These are phyloP conservation scores for Rubus parviflorus DNA, from an alignment of 306 rosid genomes.

Conservation along the genomic window DNA sequence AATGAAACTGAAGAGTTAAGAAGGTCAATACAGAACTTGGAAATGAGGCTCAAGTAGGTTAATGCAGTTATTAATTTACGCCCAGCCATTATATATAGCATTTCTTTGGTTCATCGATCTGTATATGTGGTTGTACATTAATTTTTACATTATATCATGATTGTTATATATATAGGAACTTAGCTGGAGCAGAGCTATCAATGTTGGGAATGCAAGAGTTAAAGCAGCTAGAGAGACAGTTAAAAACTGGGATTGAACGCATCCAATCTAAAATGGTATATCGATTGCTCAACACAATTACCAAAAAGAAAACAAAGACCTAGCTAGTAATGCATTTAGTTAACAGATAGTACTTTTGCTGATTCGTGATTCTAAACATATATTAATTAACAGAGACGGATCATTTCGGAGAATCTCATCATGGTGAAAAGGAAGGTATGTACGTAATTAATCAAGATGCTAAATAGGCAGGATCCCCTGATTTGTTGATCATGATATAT, in stretches of 20 bases:
- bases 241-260: constrained; percentile 42
- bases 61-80: neutral
- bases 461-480: neutral
- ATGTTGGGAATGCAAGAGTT: constrained; percentile 46
- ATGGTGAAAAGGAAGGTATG: constrained; percentile 41
- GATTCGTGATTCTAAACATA: neutral
- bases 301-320: neutral
- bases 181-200: constrained; percentile 48
- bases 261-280: constrained; percentile 40
- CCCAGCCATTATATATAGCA: neutral
- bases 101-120: neutral
- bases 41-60: constrained; percentile 36
- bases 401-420: constrained; percentile 32
- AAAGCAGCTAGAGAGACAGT: constrained; percentile 48
- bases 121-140: neutral
- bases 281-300: neutral
- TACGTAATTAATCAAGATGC: neutral
- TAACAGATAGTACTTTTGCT: neutral
- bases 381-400: constrained; percentile 35
- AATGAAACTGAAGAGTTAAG: constrained; percentile 42
- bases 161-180: constrained; percentile 26
- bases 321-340: no score
- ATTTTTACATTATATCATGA: neutral
- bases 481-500: neutral
- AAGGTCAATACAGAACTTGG: constrained; percentile 35